These are phyloP conservation scores for Termitomyces sp. DNA, from an alignment of 768 basidiomycete genomes.

Conservation along the genomic window DNA sequence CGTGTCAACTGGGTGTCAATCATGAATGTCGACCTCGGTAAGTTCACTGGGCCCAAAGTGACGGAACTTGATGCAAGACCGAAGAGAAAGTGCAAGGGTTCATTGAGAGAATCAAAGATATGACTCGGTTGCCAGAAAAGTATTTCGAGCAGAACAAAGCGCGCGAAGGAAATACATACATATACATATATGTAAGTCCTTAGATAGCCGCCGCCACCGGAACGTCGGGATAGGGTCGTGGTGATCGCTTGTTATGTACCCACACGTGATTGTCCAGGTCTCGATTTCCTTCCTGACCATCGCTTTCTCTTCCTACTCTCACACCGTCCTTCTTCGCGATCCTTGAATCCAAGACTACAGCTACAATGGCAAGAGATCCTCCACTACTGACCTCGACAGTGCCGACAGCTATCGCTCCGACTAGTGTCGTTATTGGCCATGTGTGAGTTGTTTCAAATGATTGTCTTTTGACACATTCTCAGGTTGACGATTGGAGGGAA, in stretches of 20 bases:
- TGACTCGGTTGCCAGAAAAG: background rate
- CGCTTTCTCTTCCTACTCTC: background rate
- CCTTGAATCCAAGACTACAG: conserved; percentile 11
- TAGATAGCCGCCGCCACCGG: background rate
- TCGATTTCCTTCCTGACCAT: background rate
- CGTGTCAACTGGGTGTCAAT: background rate
- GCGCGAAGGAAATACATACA: no score
- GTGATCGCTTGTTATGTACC: background rate
- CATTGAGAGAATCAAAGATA: background rate
- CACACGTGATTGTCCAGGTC: background rate
- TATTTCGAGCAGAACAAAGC: background rate
- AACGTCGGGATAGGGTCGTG: background rate
- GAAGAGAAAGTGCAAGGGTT: background rate
- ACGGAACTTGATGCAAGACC: background rate
- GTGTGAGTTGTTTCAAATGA: conserved; percentile 38
- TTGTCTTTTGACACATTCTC: background rate
- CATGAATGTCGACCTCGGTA: background rate
- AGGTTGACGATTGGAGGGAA: background rate
- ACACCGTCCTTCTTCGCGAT: conserved; percentile 1
- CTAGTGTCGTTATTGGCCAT: conserved; percentile 56
- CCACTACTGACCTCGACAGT: conserved; percentile 39
- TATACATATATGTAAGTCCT: no score
- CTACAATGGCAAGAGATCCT: conserved; percentile 46
- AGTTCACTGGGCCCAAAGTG: background rate
- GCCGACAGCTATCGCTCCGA: conserved; percentile 38